These are phyloP conservation scores for Penicillium diatomitis DNA, from an alignment of 495 filamentous ascomycete genomes.

Conservation along the genomic window DNA sequence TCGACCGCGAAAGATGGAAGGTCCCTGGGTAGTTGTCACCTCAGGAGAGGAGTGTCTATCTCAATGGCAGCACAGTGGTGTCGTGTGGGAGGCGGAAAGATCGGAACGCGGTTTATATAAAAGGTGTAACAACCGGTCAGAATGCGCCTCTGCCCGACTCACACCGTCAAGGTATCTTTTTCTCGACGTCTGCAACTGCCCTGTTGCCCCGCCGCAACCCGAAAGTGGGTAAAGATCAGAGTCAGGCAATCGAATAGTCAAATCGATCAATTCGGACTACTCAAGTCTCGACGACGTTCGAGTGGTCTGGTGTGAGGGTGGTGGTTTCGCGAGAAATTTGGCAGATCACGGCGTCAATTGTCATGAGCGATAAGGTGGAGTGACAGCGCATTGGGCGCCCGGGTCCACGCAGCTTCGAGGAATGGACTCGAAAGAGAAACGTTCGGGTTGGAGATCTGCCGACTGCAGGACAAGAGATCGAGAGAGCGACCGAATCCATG, in stretches of 20 bases:
- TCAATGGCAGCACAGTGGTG: too few species aligned
- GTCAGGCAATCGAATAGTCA: too few species aligned
- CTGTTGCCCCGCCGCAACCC: neutral
- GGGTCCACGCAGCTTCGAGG: conserved; percentile 5
- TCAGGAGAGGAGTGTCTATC: too few species aligned
- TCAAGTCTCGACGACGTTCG: too few species aligned
- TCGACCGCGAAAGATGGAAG: neutral
- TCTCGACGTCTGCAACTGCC: too few species aligned
- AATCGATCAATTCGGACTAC: too few species aligned
- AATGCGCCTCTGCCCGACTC: conserved; percentile 2
- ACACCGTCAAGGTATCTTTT: neutral
- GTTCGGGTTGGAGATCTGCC: neutral
- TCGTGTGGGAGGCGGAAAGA: too few species aligned
- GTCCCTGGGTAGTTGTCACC: too few species aligned
- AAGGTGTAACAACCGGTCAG: neutral
- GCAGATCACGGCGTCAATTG: too few species aligned
- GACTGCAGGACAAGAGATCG: too few species aligned
- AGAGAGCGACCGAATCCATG: neutral
- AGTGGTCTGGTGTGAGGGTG: neutral
- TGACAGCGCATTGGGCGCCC: conserved; percentile 23
- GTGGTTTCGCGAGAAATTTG: neutral
- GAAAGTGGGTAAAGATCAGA: neutral
- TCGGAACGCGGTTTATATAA: neutral
- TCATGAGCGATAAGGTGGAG: conserved; percentile 4
- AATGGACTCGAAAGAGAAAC: neutral